These are phyloP conservation scores for Chenopodium berlandieri DNA, from an alignment of 148 eudicot species.

Conservation along the genomic window DNA sequence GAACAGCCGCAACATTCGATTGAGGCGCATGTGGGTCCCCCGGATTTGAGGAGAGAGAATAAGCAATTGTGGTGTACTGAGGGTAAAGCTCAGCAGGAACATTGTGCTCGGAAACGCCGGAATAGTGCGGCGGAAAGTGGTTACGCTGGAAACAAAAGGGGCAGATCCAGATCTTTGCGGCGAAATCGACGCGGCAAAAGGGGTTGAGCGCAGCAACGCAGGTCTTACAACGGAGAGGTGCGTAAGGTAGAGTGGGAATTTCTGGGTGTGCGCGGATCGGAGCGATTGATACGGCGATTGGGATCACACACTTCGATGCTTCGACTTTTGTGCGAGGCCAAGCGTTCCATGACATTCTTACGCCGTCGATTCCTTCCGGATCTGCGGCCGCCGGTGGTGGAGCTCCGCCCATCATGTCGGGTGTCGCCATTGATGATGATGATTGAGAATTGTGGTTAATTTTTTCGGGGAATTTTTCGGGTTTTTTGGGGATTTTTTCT, in stretches of 20 bases:
- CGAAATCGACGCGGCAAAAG: constrained; percentile 60
- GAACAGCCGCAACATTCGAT: background rate
- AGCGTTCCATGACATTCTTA: constrained; percentile 75
- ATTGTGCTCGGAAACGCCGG: constrained; percentile 60
- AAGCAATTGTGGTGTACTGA: constrained; percentile 61
- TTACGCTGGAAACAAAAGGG: constrained; percentile 83
- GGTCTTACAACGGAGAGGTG: constrained; percentile 80
- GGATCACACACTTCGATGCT: constrained; percentile 82
- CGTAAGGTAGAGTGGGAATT: constrained; percentile 57
- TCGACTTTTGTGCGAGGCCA: constrained; percentile 96
- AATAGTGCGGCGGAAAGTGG: constrained; percentile 74
- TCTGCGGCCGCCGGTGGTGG: constrained; percentile 34
- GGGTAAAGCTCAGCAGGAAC: constrained; percentile 86
- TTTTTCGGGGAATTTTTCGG: constrained; percentile 12
- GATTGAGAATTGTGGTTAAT: too few species aligned
- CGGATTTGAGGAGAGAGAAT: constrained; percentile 26
- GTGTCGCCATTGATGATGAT: constrained; percentile 40
- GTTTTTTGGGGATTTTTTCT: too few species aligned
- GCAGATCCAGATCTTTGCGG: constrained; percentile 88
- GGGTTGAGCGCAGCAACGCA: constrained; percentile 66
- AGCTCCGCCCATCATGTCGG: constrained; percentile 53
- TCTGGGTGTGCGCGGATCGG: constrained; percentile 71
- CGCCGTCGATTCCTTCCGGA: constrained; percentile 84
- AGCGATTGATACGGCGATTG: constrained; percentile 70
- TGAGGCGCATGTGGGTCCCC: background rate